A percentile compares a stretch with the other conserved stretches of the same genome.
Evolutionary conservation across 768 basidiomycete species (phyloP).

Genomic region (Megacollybia marginata): DNA sequence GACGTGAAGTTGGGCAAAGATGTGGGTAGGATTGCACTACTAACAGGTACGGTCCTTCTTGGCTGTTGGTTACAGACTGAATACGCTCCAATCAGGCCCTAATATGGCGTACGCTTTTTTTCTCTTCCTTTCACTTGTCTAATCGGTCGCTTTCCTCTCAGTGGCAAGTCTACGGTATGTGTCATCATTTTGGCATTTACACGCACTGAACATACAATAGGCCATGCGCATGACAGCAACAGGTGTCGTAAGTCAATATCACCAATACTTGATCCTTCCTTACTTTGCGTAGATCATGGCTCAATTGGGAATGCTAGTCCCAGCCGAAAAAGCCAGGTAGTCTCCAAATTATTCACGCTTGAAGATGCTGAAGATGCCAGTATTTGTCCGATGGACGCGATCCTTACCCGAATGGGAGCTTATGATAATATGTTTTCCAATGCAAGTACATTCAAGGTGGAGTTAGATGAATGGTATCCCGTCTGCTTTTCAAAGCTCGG

Average conservation of each 20-base stretch:
- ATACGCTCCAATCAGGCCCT: constrained; percentile 42
- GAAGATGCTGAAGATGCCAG: constrained; percentile 25
- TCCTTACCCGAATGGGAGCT: constrained; percentile 96
- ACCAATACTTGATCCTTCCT: background rate
- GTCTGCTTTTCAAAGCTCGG: background rate
- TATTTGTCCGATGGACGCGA: constrained; percentile 83
- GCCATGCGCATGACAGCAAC: constrained; percentile 95
- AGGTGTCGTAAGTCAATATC: constrained; percentile 55
- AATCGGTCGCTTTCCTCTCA: constrained; percentile 17
- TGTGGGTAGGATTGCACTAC: constrained; percentile 66
- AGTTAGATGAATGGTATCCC: constrained; percentile 88
- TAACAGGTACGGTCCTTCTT: constrained; percentile 59
- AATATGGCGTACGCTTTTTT: constrained; percentile 71
- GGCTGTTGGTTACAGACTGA: background rate
- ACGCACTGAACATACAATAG: constrained; percentile 21
- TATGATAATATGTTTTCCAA: constrained; percentile 97
- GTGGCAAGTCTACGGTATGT: constrained; percentile 68
- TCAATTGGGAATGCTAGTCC: constrained; percentile 92
- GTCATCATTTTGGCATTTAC: background rate
- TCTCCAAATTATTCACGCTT: background rate
- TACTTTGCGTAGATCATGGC: constrained; percentile 65
- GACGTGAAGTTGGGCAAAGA: constrained; percentile 79
- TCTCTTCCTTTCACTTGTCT: background rate
- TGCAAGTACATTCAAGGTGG: constrained; percentile 96
- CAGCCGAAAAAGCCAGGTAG: constrained; percentile 74